phyloP scores from a whole-genome alignment of 2,329 filamentous ascomycete species.

The Nannizziopsis barbatae region DNA sequence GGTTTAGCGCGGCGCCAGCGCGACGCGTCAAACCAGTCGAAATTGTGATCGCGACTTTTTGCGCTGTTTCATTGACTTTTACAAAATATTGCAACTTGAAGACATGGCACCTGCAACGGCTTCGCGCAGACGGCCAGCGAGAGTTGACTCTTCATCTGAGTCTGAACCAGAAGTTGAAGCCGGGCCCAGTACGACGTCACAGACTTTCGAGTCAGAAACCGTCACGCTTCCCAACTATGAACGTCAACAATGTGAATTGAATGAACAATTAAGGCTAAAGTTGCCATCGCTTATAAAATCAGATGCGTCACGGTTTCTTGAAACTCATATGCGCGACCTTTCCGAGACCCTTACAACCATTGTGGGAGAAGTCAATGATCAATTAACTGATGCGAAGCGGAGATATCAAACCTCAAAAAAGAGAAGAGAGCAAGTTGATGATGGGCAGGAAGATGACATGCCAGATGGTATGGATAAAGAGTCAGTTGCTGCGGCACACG shows the following conservation, averaged over 20 bases:
- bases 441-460: not conserved
- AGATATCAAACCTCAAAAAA: conserved; percentile 31
- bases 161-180: not conserved
- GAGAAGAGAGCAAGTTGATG: conserved; percentile 14
- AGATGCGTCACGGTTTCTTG: conserved; percentile 36
- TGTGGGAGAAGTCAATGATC: conserved; percentile 48
- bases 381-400: conserved; percentile 32
- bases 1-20: not conserved
- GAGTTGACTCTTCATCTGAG: not conserved
- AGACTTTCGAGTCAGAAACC: not conserved
- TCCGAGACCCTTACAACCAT: conserved; percentile 38
- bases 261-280: conserved; percentile 34
- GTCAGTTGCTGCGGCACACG: conserved; percentile 21
- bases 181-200: too few species aligned
- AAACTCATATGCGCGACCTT: conserved; percentile 40
- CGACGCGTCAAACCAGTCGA: conserved; percentile 3
- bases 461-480: not conserved
- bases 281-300: conserved; percentile 37
- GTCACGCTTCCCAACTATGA: conserved; percentile 41
- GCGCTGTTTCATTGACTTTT: not conserved
- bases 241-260: conserved; percentile 43
- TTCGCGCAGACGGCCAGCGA: not conserved
- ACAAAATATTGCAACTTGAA: too few species aligned
- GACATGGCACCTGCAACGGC: conserved; percentile 1
- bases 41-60: not conserved